Base-by-base conservation (phyloP, 2,329 filamentous ascomycete species). In the Hyphodiscus sp. region DNA sequence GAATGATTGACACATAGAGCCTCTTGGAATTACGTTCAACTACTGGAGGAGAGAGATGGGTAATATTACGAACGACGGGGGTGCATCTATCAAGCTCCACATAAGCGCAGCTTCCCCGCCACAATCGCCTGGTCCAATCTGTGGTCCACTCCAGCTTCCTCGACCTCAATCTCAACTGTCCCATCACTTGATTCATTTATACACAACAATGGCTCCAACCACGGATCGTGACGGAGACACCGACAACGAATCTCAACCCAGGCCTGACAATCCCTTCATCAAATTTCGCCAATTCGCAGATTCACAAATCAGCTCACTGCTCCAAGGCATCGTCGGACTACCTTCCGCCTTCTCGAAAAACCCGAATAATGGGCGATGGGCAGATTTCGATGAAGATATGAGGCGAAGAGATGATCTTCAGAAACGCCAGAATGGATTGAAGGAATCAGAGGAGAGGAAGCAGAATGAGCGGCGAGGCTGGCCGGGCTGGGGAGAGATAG, bases 311-410 rank as follows among this genome's bases (percentile, higher is more conserved):
- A 56, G 63, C 46, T 60, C 64, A 49, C 49, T 69, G 10, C 56
- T 69, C 9, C 66, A 68, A 58, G 64, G 64, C 45, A 56, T 69
- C 19, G 57, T 67, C 23, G 67, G 67, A 11, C 53, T 69, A 16
- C 67, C 67, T 6, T 67, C 66, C 13, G 60, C 65, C 29, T 61
- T 68, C 20, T 60, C 64, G 4, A 59, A 58, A 42, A 58, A 55
- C 19, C 29, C 60, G 2, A 47, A 53, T 16, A 55, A 59, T 47
- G 19, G 50, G 11, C 55, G 58, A 42, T 68, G 63, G 64, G 59
- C 62, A 13, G 58, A 57, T 18, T 58, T 66, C 23, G 64, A 68
- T 45, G 59, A 66, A 9, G 59, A 63, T 30, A 52, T 64, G 23
- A 56, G 59, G 43, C 51, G 58, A 16, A 57, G 64, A 30, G 62